Base-by-base conservation (phyloP, 306 rosid species). In the Rubus idaeus region DNA sequence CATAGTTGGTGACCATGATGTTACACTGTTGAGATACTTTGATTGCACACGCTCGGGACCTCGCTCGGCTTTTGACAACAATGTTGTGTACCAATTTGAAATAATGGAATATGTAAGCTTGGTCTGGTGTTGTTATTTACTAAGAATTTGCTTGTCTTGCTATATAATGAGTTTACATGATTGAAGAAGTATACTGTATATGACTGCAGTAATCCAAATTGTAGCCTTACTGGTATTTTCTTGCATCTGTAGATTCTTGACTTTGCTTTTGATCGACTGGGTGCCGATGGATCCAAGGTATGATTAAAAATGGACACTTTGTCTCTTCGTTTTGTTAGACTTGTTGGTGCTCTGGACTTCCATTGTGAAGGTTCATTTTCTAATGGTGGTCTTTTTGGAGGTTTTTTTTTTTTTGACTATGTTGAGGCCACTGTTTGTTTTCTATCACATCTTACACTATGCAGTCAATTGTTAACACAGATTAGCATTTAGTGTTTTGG, bases 91-190 rank as follows among this genome's bases (percentile, higher is more conserved):
- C 79, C 98, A 92, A 85, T 95, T 95, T 75, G 98, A 95, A 72
- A 91, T 89, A 72, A 95, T 95, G 99, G 97, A 92, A 95, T 92
- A 92, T 73, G 99, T 95, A 88, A 89, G 97, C 78, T 74, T 69
- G 42, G 63, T 75, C 49, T 74, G 52, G 71, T 70, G 21, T 70
- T 17, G 9, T 66, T 61, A 8, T 35, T 58, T 40, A 63, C 49
- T 18, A 8, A 5, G 62, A 35, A 20, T 56, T 3, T 56, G 35
- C 3, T 56, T 56, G 0, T 10, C 51, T 53, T 20, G 39, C 4
- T 20, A 18, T 51, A 10, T 5, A 12, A 3, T 37, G 42, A n/a
- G 12, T 18, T 37, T 52, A 5, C 8, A 6, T 51, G 75, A 5
- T 50, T 10, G 6, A 6, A 16, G 6, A 6, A 16, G 74, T 26